Conservation (phyloP, 768 basidiomycete genomes). For the Leccinellum albellum region DNA sequence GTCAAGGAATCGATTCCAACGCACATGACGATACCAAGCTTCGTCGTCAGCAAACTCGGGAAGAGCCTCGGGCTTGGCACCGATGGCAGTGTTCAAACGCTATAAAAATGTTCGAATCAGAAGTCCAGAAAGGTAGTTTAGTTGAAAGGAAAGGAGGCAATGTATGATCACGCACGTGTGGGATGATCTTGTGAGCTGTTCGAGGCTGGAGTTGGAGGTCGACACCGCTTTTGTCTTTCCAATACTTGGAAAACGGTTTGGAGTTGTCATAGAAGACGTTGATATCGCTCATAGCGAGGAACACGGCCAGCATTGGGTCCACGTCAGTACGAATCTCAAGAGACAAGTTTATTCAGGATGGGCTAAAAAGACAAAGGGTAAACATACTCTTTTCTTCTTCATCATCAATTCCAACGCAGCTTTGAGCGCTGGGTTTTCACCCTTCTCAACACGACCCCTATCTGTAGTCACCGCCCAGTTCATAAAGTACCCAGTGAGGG, state of each 20-base stretch:
- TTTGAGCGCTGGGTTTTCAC: background rate
- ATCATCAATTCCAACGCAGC: slow-evolving; percentile 9
- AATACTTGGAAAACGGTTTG: slow-evolving; percentile 33
- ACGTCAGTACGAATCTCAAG: slow-evolving; percentile 9
- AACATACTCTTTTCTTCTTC: slow-evolving; percentile 16
- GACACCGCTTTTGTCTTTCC: slow-evolving; percentile 28
- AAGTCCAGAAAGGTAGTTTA: background rate
- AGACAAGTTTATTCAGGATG: background rate
- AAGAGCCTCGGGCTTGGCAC: slow-evolving; percentile 24
- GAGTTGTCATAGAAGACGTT: slow-evolving; percentile 37
- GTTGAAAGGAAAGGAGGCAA: background rate
- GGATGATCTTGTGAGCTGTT: slow-evolving; percentile 33
- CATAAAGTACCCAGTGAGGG: slow-evolving; percentile 45
- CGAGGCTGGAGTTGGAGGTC: slow-evolving; percentile 20
- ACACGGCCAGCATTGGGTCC: background rate
- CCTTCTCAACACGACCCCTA: slow-evolving; percentile 3
- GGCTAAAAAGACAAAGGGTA: background rate
- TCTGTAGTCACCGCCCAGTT: slow-evolving; percentile 36
- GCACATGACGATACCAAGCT: slow-evolving; percentile 33
- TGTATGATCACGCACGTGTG: slow-evolving; percentile 34
- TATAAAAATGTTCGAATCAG: slow-evolving; percentile 9
- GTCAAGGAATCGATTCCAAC: background rate
- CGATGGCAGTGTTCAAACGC: slow-evolving; percentile 32
- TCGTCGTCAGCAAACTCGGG: slow-evolving; percentile 35
- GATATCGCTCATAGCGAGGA: slow-evolving; percentile 9